Base-by-base conservation (phyloP, 2,329 filamentous ascomycete species). In the Aspergillus puulaauensis region DNA sequence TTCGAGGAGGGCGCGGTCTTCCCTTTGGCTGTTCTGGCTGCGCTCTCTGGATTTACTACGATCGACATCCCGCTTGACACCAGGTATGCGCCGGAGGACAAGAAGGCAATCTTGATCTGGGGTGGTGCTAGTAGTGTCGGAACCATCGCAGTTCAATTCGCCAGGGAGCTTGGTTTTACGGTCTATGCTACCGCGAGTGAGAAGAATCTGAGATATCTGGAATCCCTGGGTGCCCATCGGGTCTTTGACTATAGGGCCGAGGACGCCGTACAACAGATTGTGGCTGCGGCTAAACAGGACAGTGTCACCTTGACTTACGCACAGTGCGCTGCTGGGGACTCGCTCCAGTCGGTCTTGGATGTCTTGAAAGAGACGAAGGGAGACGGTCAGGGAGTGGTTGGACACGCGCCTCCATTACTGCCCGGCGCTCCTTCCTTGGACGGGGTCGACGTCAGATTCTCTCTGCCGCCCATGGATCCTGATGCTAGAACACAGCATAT, bases 211-310 rank as follows among this genome's bases (percentile, higher is more conserved):
- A 67, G 68, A 6, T 73, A 73, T 49, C 49, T 80, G 17, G 67
- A 65, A 24, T 56, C 47, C 2, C 67, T 79, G 2, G 78, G 77
- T 4, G 77, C 77, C 3, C 66, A 66, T 17, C 44, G 60, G 2
- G 61, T 72, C 1, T 80, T 79, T 52, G 75, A 80, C 55, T 79
- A 80, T 58, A 70, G 70, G 9, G 62, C 66, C 3, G 45, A 61
- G 4, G 54, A 70, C 24, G 68, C 76, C 0, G 70, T 74, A 1
- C 48, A 55, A 1, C 58, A 68, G 7, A 72, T 80, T 37, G 48
- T 72, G 1, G 43, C 49, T 1, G 59, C 67, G 3, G 61, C 61
- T 3, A 64, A 64, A 39, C 50, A 58, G 23, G 68, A 68, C 58
- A 63, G 56, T 4, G 46, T 64, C 19, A 44, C 41, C 5, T 44